Evolutionary conservation across 805 yeast species (phyloP).

Genomic region (Monosporozyma unispora): DNA sequence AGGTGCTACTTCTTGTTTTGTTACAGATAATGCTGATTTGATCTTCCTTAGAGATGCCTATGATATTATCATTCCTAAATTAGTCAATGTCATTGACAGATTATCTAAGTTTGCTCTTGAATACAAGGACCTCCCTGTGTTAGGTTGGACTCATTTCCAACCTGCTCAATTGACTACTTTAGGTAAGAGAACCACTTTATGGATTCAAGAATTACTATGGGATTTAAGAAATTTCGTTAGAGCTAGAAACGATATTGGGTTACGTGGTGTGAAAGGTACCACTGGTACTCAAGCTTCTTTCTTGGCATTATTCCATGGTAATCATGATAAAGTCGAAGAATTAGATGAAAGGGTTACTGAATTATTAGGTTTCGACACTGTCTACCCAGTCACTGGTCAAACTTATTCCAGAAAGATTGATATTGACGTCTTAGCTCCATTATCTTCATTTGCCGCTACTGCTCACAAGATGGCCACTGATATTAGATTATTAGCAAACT

Average conservation of each 20-base stretch:
- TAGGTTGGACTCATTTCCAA: slow-evolving; percentile 99
- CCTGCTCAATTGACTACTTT: slow-evolving; percentile 98
- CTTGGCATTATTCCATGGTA: slow-evolving; percentile 89
- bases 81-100: slow-evolving; percentile 91
- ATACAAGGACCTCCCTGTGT: slow-evolving; percentile 90
- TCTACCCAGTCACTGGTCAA: slow-evolving; percentile 97
- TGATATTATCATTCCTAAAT: slow-evolving; percentile 85
- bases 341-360: slow-evolving; percentile 89
- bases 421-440: slow-evolving; percentile 85
- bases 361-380: slow-evolving; percentile 85
- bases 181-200: slow-evolving; percentile 94
- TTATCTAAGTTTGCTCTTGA: slow-evolving; percentile 78
- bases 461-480: slow-evolving; percentile 98
- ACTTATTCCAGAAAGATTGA: slow-evolving; percentile 98
- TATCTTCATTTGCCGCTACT: slow-evolving; percentile 89
- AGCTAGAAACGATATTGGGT: slow-evolving; percentile 92
- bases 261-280: slow-evolving; percentile 98
- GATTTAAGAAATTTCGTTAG: slow-evolving; percentile 91
- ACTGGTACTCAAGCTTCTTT: slow-evolving; percentile 98
- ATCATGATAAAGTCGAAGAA: slow-evolving; percentile 91
- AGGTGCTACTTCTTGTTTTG: slow-evolving; percentile 97
- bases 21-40: slow-evolving; percentile 96
- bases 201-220: slow-evolving; percentile 98
- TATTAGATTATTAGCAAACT: slow-evolving; percentile 86
- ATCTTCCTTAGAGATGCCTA: slow-evolving; percentile 94